Base-by-base conservation (phyloP, 1,284 basidiomycete species). In the Heimioporus punctisporus region DNA sequence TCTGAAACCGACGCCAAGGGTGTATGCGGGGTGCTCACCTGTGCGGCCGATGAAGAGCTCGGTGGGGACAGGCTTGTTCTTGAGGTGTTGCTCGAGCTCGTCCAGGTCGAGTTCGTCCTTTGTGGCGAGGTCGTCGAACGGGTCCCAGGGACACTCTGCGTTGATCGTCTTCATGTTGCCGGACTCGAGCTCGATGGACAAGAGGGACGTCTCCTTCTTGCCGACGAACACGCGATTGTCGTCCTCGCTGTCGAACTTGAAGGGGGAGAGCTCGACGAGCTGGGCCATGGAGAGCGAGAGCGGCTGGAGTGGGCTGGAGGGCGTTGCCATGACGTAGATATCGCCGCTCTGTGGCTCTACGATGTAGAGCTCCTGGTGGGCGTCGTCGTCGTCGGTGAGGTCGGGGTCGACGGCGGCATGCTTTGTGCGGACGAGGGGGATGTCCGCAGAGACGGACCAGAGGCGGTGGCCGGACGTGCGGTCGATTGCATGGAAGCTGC, bases 341-440 rank as follows among this genome's bases (percentile, higher is more conserved):
- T 93, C 88, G 9, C 94, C 95, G 2, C 88, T 86, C 74, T 94
- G 90, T 0, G 94, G 95, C 68, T 97, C 95, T 51, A 97, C 91
- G 55, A 96, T 85, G 73, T 95, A 97, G 48, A 90, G 80, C 66
- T 95, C 93, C 54, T 85, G 82, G 39, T 78, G 73, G 1, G 76
- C 71, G 44, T 78, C 74, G 57, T 86, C 84, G 50, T 85, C 83
- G 57, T 76, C 76, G 2, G 72, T 74, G 7, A 80, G 61, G 57
- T 87, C 84, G 11, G 78, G 77, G 66, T 87, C 82, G 47, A 76
- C 68, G 43, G 82, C 72, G 11, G 78, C 66, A 62, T 90, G 88
- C 42, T 78, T 73, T 1, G 89, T 90, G 61, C 87, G 81, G 54
- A 93, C 81, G 54, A 93, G 85, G 4, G 90, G 83, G 15, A 74